Evolutionary conservation across 2,329 filamentous ascomycete species (phyloP).

Genomic region (Sclerotinia sclerotiorum): DNA sequence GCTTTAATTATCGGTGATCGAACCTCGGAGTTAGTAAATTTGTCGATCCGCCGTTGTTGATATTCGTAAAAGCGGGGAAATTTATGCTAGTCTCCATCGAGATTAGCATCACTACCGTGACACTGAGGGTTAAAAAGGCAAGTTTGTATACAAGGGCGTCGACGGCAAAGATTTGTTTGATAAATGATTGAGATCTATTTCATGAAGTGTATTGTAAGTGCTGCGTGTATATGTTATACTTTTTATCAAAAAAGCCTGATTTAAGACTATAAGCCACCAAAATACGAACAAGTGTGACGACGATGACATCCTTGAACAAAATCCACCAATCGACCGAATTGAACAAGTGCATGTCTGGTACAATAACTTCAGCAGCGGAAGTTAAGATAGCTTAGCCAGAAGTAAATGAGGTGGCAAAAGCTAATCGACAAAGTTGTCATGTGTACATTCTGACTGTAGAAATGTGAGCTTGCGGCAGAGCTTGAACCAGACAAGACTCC

Average conservation of each 20-base stretch:
- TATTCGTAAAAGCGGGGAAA: neutral
- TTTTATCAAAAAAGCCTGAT: neutral
- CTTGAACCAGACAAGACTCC: too few species aligned
- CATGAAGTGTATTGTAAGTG: neutral
- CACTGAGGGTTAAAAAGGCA: neutral
- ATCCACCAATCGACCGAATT: neutral
- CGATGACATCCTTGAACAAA: neutral
- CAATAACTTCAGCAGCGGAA: neutral
- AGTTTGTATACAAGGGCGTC: neutral
- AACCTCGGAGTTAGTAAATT: conserved; percentile 1
- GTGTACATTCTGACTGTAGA: neutral
- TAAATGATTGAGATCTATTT: neutral
- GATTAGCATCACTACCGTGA: neutral
- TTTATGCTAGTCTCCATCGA: neutral
- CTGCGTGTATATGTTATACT: neutral
- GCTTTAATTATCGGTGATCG: conserved; percentile 33
- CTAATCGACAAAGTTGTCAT: neutral
- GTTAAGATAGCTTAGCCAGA: neutral
- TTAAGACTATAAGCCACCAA: neutral
- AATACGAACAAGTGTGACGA: neutral
- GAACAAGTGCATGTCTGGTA: neutral
- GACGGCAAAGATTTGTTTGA: neutral
- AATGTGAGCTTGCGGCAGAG: too few species aligned
- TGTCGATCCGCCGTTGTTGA: neutral
- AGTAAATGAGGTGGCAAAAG: neutral